Evolutionary conservation across 768 basidiomycete genomes (phyloP), one percentile per base, ranked within the genome.

Genomic region (Xerocomus brunneocitrinus): DNA sequence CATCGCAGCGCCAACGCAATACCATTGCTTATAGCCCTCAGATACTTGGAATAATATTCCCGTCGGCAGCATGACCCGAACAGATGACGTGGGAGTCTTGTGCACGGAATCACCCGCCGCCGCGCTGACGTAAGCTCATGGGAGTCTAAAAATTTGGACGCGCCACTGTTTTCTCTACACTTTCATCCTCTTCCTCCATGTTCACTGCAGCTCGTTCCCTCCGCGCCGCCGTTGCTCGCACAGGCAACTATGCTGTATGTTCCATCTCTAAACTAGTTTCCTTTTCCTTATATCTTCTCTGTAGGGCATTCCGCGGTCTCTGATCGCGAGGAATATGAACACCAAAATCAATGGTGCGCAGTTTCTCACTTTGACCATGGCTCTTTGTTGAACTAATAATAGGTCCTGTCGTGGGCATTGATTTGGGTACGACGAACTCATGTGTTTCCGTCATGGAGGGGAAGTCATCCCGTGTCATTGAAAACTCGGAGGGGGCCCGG

Each of bases 361-460:
- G 34, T 49, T 40, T 22, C 8, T 39, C 6, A 19, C 48, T 38
- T 38, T 40, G 32, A 50, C 40, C 27, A 14, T 24, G 10, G 46
- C 25, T 48, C 36, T 57, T 6, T 47, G 35, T 47, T 28, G 10
- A 12, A 31, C 32, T 30, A 43, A 1, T 30, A 0, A 48, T 32
- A 87, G 90, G 89, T 58, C 91, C 93, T 48, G 92, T 97, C 55
- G 79, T 95, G 71, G 92, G 95, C 77, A 98, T 98, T 77, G 95
- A 98, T 76, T 79, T 98, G 77, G 95, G 93, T 38, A 92, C 90
- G 36, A 92, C 91, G 30, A 91, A 91, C 72, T 93, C 91, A 46
- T 93, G 90, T 71, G 91, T 94, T 53, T 84, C 89, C 46, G 81
- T 97, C 57, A 97, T 95, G 91, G 95, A 98, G 76, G 95, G 92